Conservation (phyloP, 805 yeast species). For the Hanseniaspora thailandica region DNA sequence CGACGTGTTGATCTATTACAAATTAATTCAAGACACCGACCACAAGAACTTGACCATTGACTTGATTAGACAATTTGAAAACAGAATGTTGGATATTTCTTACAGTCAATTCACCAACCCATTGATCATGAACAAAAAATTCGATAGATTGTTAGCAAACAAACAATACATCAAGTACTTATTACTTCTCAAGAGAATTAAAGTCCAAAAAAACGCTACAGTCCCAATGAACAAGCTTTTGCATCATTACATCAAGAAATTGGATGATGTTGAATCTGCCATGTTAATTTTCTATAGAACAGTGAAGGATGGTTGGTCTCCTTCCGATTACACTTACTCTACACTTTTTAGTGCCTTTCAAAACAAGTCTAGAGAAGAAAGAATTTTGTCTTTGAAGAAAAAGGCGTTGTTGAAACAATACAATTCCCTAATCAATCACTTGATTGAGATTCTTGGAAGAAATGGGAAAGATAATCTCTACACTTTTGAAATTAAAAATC, state of each 20-base stretch:
- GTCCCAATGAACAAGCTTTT: background rate
- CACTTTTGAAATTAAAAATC: background rate
- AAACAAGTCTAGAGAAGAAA: background rate
- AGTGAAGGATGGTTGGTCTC: background rate
- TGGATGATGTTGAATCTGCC: background rate
- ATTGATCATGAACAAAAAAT: background rate
- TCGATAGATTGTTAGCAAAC: background rate
- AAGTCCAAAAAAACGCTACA: background rate
- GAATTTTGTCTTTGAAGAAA: no score
- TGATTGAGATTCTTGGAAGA: no score
- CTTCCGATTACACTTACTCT: conserved; percentile 2
- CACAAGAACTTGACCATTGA: background rate
- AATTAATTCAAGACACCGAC: conserved; percentile 6
- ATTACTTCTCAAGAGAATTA: background rate
- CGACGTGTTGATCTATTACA: conserved; percentile 2
- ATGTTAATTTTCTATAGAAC: background rate
- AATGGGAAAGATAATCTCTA: no score
- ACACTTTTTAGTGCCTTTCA: background rate
- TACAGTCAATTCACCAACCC: background rate
- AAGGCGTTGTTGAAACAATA: no score
- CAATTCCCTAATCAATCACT: no score
- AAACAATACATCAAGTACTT: conserved; percentile 7
- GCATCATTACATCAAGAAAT: background rate
- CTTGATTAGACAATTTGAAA: conserved; percentile 4
- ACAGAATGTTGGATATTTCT: conserved; percentile 4